A percentile compares a stretch with the other conserved stretches of the same genome.
Evolutionary conservation across 2,329 filamentous ascomycete species (phyloP).

Genomic region (Aspergillus unguis): DNA sequence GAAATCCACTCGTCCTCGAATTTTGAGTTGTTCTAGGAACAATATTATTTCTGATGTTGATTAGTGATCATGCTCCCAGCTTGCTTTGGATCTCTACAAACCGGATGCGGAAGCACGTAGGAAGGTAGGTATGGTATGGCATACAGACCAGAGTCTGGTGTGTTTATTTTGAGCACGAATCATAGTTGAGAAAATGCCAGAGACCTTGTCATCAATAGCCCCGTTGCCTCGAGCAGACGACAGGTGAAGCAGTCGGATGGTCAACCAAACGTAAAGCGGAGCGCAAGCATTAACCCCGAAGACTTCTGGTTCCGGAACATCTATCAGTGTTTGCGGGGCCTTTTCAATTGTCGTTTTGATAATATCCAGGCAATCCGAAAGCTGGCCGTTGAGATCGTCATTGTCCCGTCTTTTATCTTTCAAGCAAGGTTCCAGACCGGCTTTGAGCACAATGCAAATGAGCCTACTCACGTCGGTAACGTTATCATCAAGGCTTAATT

Average conservation of each 20-base stretch:
- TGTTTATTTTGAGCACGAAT: conserved; percentile 32
- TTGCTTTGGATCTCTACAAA: conserved; percentile 24
- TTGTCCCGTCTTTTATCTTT: conserved; percentile 62
- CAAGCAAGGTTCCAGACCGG: conserved; percentile 61
- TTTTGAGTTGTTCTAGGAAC: conserved; percentile 37
- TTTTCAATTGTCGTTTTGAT: conserved; percentile 71
- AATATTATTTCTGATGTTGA: conserved; percentile 43
- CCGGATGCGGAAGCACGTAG: conserved; percentile 36
- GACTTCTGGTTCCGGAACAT: conserved; percentile 61
- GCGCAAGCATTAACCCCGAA: conserved; percentile 47
- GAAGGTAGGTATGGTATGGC: conserved; percentile 30
- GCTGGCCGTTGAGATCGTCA: conserved; percentile 37
- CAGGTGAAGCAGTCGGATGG: conserved; percentile 52
- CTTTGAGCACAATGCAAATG: conserved; percentile 77
- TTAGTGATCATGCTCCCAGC: conserved; percentile 16
- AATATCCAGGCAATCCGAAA: conserved; percentile 70
- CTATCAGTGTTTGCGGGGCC: conserved; percentile 64
- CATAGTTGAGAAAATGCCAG: conserved; percentile 33
- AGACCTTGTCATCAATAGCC: conserved; percentile 40
- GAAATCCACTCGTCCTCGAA: conserved; percentile 9
- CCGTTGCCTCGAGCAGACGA: conserved; percentile 42
- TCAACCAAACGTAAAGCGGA: conserved; percentile 54
- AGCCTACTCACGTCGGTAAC: conserved; percentile 78
- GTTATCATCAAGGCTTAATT: conserved; percentile 58
- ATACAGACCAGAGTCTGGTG: conserved; percentile 28